phyloP scores from a whole-genome alignment of 495 filamentous ascomycete genomes.

The Ramalina intermedia region DNA sequence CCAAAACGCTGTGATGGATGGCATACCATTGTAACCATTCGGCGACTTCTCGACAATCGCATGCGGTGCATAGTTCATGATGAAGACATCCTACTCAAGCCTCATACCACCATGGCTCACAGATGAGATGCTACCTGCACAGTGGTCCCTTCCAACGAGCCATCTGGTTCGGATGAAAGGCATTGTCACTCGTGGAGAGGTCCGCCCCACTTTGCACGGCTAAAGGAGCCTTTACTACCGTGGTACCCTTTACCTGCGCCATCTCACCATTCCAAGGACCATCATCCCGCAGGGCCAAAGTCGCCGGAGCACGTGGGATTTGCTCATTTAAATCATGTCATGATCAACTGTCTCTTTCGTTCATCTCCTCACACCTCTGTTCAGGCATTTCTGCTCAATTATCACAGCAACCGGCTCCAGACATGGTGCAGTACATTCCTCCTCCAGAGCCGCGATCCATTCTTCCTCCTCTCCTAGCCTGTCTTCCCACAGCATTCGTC shows the following conservation, averaged over 20 bases:
- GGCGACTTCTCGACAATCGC: not conserved
- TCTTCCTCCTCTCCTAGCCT: conserved; percentile 65
- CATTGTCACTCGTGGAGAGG: too few species aligned
- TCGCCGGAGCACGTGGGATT: not conserved
- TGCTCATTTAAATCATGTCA: not conserved
- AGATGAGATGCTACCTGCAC: too few species aligned
- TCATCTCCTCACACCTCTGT: too few species aligned
- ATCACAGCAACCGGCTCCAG: not conserved
- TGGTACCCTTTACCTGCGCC: not conserved
- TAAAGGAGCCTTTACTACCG: not conserved
- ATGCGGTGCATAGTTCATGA: too few species aligned
- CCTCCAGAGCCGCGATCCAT: conserved; percentile 50
- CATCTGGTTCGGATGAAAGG: too few species aligned
- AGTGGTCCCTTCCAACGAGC: too few species aligned
- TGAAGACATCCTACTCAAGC: too few species aligned
- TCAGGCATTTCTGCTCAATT: too few species aligned
- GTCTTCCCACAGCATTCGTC: conserved; percentile 69
- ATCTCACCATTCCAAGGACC: too few species aligned
- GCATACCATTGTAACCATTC: not conserved
- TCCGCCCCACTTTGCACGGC: not conserved
- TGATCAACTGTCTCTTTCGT: not conserved
- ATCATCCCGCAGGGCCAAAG: not conserved
- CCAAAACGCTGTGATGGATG: too few species aligned
- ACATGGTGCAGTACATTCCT: conserved; percentile 41
- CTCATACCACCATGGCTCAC: too few species aligned